Evolutionary conservation across 2,329 filamentous ascomycete species (phyloP).

Genomic region (Gremmenia infestans): DNA sequence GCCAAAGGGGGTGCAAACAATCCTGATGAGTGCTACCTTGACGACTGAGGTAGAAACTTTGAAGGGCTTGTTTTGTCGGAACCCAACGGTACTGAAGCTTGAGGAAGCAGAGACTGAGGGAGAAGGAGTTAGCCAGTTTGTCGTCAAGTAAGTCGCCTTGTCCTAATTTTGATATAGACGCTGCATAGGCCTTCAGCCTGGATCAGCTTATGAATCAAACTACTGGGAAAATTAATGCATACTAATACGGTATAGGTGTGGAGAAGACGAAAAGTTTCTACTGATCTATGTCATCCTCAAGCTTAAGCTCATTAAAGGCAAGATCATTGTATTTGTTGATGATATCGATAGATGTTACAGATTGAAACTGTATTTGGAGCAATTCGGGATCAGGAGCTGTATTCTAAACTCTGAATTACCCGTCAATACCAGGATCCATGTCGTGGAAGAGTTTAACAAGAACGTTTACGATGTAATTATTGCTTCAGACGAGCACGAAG

Average conservation of each 20-base stretch:
- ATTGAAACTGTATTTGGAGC: conserved; percentile 90
- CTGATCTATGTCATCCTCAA: conserved; percentile 93
- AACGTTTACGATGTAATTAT: conserved; percentile 98
- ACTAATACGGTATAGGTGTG: conserved; percentile 51
- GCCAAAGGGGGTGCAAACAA: conserved; percentile 81
- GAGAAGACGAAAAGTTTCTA: conserved; percentile 96
- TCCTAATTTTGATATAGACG: not conserved
- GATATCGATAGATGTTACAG: conserved; percentile 89
- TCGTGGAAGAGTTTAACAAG: conserved; percentile 96
- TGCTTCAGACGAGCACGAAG: conserved; percentile 85
- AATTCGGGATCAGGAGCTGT: conserved; percentile 91
- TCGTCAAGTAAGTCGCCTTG: conserved; percentile 58
- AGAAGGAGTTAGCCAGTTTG: conserved; percentile 77
- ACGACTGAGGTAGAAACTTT: conserved; percentile 81
- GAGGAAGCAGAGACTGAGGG: conserved; percentile 76
- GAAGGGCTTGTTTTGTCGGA: conserved; percentile 78
- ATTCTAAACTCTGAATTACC: conserved; percentile 93
- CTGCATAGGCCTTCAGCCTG: no score
- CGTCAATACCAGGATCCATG: conserved; percentile 86
- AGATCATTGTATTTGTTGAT: conserved; percentile 78
- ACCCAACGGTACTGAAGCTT: conserved; percentile 74
- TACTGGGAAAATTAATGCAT: no score
- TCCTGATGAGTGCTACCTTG: conserved; percentile 90
- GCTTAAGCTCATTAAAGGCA: conserved; percentile 87
- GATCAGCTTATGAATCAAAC: no score